Percentiles rank a stretch among this genome's conserved stretches.
These are phyloP conservation scores for Phytopythium oedochilum DNA, from an alignment of 352 stramenopile species.

Conservation along the genomic window DNA sequence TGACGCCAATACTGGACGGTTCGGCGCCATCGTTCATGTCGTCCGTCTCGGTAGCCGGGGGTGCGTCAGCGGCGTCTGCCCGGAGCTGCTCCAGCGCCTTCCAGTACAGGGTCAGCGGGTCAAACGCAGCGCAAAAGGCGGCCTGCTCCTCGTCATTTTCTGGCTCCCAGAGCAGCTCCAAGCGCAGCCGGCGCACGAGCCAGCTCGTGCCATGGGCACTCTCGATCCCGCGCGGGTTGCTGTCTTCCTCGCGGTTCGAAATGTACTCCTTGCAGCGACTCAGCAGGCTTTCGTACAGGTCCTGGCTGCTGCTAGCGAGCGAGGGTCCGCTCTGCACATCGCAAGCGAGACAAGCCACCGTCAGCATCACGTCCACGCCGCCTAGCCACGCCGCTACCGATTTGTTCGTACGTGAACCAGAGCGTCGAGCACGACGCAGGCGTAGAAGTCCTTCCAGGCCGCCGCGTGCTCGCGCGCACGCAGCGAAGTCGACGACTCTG, in stretches of 20 bases:
- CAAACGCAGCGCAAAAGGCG: conserved; percentile 53
- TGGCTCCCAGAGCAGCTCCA: conserved; percentile 61
- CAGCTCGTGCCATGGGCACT: conserved; percentile 44
- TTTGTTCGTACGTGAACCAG: conserved; percentile 42
- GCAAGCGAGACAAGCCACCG: background rate
- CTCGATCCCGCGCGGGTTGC: conserved; percentile 39
- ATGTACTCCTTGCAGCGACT: conserved; percentile 74
- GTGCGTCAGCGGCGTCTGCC: conserved; percentile 4
- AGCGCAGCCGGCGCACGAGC: conserved; percentile 61
- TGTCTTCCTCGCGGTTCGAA: conserved; percentile 52
- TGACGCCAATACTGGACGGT: background rate
- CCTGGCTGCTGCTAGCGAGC: conserved; percentile 33
- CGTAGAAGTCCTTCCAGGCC: conserved; percentile 79
- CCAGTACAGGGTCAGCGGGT: conserved; percentile 53
- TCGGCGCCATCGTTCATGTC: conserved; percentile 13
- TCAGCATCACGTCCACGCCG: background rate
- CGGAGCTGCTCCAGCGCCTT: conserved; percentile 51
- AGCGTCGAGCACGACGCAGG: conserved; percentile 61
- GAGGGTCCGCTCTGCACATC: conserved; percentile 33
- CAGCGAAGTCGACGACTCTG: conserved; percentile 27
- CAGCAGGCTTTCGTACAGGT: conserved; percentile 65
- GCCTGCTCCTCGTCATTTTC: conserved; percentile 52
- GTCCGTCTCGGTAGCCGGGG: conserved; percentile 1
- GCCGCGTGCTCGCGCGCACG: conserved; percentile 38
- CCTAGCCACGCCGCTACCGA: background rate